Evolutionary conservation across 2,329 filamentous ascomycete species (phyloP).

Genomic region (Rasamsonia emersonii): DNA sequence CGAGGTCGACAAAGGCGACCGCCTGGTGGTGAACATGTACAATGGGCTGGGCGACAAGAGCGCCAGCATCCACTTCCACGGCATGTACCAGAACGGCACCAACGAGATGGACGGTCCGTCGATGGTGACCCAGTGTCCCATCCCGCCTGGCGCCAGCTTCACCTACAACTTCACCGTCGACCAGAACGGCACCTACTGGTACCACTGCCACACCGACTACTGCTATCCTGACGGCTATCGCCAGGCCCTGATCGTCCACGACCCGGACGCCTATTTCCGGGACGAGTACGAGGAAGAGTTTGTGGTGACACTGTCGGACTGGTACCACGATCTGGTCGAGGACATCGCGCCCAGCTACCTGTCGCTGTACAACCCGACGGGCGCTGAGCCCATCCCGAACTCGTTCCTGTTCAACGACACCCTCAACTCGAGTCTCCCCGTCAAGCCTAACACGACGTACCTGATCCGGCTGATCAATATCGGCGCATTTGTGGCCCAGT

Average conservation of each 20-base stretch:
- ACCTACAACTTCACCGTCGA: slow-evolving; percentile 61
- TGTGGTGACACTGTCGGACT: slow-evolving; percentile 61
- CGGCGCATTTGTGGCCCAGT: slow-evolving; percentile 55
- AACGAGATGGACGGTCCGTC: slow-evolving; percentile 66
- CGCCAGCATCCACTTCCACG: slow-evolving; percentile 67
- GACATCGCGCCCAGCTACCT: slow-evolving; percentile 43
- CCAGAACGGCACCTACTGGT: slow-evolving; percentile 52
- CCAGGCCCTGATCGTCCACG: slow-evolving; percentile 59
- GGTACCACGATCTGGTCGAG: slow-evolving; percentile 57
- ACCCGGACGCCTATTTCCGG: slow-evolving; percentile 44
- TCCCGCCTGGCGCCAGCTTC: slow-evolving; percentile 54
- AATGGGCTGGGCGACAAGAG: slow-evolving; percentile 58
- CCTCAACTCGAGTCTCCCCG: slow-evolving; percentile 47
- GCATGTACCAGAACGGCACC: slow-evolving; percentile 67
- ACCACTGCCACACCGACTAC: slow-evolving; percentile 58
- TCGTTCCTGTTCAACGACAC: slow-evolving; percentile 61
- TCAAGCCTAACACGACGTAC: slow-evolving; percentile 62
- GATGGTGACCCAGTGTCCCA: slow-evolving; percentile 59
- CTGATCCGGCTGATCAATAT: slow-evolving; percentile 68
- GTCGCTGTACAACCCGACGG: slow-evolving; percentile 44
- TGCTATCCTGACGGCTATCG: slow-evolving; percentile 63
- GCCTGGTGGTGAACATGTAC: slow-evolving; percentile 57
- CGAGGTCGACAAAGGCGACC: slow-evolving; percentile 65
- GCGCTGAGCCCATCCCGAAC: slow-evolving; percentile 58
- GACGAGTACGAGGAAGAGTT: slow-evolving; percentile 53